Base-by-base conservation (phyloP, 352 stramenopile species). In the Phytophthora pini region DNA sequence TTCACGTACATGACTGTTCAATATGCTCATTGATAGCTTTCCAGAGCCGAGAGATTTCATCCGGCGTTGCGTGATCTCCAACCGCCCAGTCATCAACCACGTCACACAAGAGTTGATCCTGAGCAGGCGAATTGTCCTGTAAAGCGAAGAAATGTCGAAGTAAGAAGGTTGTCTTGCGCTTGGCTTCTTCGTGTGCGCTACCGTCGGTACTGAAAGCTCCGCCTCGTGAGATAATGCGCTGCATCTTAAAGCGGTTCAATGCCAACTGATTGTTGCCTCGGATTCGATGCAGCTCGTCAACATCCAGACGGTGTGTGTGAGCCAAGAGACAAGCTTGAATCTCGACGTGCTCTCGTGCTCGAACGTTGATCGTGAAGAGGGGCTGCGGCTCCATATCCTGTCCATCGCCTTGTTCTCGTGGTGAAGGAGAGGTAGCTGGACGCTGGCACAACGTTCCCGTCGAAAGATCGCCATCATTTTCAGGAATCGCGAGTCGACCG, bases 131-230 rank as follows among this genome's bases (percentile, higher is more conserved):
- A 22, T 31, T 13, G 53, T 70, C 77, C 6, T 82, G 63, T n/a
- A 91, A 31, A 2, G 76, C 55, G 48, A 94, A 92, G 54, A 89
- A 94, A 48, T 94, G 83, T 4, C 80, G 72, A 26, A 94, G 61
- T 3, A 94, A 55, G 41, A 92, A 92, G 2, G 65, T 77, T 2
- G 85, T 94, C 49, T 94, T 94, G 26, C 75, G 78, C 44, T 83
- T 82, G 5, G 65, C 74, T 4, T 73, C 71, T 45, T 91, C 76
- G 10, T 88, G 56, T 0, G 72, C 39, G 29, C 70, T 84, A 24
- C 79, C 63, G 26, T 89, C 77, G 54, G 76, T 65, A 38, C 55
- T 65, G 26, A 83, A 34, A 11, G 77, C 41, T 3, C 77, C 77
- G 24, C 64, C 71, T 12, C 68, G 55, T 1, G 74, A 70, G 17